Percentiles rank a stretch among this genome's conserved stretches.
Conservation (phyloP, 495 filamentous ascomycete species). For the Letharia columbiana region DNA sequence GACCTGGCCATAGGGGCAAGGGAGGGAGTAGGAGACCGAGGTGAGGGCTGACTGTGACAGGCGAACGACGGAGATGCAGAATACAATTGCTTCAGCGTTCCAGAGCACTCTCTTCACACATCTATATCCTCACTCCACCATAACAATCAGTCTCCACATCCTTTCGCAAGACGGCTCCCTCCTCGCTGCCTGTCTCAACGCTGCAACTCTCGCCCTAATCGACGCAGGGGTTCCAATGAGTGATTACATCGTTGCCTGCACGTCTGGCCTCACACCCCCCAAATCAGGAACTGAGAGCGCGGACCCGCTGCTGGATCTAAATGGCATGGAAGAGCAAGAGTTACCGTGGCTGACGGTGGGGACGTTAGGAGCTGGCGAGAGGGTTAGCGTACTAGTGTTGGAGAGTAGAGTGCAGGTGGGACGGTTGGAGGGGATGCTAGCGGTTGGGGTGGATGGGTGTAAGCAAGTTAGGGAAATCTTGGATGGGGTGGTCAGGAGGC, state of each 20-base stretch:
- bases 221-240: conserved; percentile 94
- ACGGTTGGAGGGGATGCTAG: conserved; percentile 82
- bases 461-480: conserved; percentile 71
- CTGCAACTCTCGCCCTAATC: conserved; percentile 81
- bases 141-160: conserved; percentile 73
- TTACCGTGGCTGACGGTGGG: conserved; percentile 81
- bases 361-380: conserved; percentile 62
- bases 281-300: conserved; percentile 54
- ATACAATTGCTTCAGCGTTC: conserved; percentile 66
- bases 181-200: conserved; percentile 83
- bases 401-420: conserved; percentile 72
- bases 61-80: conserved; percentile 70
- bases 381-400: conserved; percentile 69
- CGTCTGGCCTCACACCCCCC: conserved; percentile 64
- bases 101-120: conserved; percentile 66
- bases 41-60: conserved; percentile 33
- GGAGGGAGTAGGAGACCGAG: background rate
- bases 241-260: conserved; percentile 83
- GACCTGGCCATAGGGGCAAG: background rate
- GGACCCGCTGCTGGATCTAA: conserved; percentile 85
- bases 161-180: conserved; percentile 87
- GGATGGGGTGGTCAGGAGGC: conserved; percentile 58
- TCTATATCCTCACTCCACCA: conserved; percentile 81
- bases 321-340: conserved; percentile 78
- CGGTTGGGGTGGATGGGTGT: conserved; percentile 86